Conservation (phyloP, 257 asterid genomes). For the Penstemon barbatus region DNA sequence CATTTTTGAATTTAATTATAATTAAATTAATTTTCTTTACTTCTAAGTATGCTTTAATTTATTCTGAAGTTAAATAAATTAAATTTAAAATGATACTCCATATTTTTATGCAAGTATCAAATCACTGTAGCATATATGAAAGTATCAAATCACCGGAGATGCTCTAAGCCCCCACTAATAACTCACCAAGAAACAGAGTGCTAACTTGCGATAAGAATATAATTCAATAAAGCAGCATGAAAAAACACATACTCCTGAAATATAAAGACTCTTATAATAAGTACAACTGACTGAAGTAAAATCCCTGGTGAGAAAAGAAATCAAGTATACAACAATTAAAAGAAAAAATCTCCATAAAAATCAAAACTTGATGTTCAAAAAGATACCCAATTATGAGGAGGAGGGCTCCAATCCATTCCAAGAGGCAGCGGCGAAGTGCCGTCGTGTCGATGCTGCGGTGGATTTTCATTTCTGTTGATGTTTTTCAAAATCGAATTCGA, state of each 20-base stretch:
- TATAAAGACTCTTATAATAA: background rate
- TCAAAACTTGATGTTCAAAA: slow-evolving; percentile 1
- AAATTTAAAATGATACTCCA: too few relatives aligned
- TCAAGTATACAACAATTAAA: slow-evolving; percentile 7
- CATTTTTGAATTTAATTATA: too few relatives aligned
- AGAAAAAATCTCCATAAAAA: background rate
- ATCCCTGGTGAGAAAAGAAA: background rate
- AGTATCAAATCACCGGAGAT: too few relatives aligned
- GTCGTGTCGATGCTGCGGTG: slow-evolving; percentile 65
- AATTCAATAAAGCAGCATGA: background rate
- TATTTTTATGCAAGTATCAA: too few relatives aligned
- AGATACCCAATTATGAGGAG: slow-evolving; percentile 67
- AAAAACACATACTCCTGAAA: background rate
- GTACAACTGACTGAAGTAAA: background rate
- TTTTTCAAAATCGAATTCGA: slow-evolving; percentile 34
- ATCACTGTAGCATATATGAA: too few relatives aligned
- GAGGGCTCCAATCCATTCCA: slow-evolving; percentile 89
- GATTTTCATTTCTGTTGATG: slow-evolving; percentile 30
- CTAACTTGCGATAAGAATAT: too few relatives aligned
- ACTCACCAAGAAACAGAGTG: too few relatives aligned
- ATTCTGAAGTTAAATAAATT: too few relatives aligned
- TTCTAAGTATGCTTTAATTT: too few relatives aligned
- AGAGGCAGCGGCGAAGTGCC: slow-evolving; percentile 82
- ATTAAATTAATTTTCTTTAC: too few relatives aligned
- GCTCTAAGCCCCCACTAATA: too few relatives aligned